phyloP scores from a whole-genome alignment of 2,329 filamentous ascomycete species.

The Nemania serpens region DNA sequence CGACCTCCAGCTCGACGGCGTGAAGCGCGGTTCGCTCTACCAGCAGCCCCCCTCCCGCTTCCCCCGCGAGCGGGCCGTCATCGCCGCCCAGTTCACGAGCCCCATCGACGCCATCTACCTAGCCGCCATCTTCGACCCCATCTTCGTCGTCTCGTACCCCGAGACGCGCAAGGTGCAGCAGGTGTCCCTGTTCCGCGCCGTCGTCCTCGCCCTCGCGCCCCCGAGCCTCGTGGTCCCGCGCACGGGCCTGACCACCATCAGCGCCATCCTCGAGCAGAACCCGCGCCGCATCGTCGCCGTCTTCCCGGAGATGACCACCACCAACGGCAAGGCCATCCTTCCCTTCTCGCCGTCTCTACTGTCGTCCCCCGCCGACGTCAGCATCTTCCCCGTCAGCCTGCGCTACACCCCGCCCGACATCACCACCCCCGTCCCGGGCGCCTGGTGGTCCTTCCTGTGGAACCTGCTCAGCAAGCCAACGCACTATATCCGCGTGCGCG shows the following conservation, averaged over 20 bases:
- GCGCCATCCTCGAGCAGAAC: conserved; percentile 66
- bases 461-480: conserved; percentile 81
- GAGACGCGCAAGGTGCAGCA: conserved; percentile 72
- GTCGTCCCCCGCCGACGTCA: conserved; percentile 66
- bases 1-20: conserved; percentile 96
- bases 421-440: conserved; percentile 83
- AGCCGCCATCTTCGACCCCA: conserved; percentile 91
- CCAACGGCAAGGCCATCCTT: conserved; percentile 88
- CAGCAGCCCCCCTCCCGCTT: conserved; percentile 75
- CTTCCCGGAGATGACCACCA: conserved; percentile 93
- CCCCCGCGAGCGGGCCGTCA: conserved; percentile 78
- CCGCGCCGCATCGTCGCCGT: conserved; percentile 79
- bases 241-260: conserved; percentile 60
- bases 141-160: conserved; percentile 89
- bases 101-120: conserved; percentile 94
- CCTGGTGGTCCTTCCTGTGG: conserved; percentile 79
- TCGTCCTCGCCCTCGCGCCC: conserved; percentile 71
- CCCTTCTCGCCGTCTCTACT: conserved; percentile 80
- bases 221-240: conserved; percentile 50
- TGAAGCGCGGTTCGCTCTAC: conserved; percentile 85
- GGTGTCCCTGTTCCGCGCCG: conserved; percentile 76
- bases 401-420: conserved; percentile 88
- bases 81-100: conserved; percentile 89
- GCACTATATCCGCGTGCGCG: conserved; percentile 87
- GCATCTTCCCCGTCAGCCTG: conserved; percentile 88